Conservation (phyloP, 1,284 basidiomycete species). For the Moesziomyces antarcticus region DNA sequence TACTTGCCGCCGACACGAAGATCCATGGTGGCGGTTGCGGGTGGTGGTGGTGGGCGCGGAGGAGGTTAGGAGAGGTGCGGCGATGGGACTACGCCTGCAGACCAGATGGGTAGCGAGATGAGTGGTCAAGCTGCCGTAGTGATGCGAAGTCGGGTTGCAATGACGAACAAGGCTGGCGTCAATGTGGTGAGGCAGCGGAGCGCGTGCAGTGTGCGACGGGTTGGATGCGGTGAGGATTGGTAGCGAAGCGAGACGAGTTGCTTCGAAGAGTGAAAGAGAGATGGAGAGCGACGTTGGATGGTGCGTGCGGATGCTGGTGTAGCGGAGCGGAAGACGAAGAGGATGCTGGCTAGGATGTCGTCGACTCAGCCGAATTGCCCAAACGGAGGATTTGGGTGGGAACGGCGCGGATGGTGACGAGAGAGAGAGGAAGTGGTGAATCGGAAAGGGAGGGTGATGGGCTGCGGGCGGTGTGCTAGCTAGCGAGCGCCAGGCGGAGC, state of each 20-base stretch:
- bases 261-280: background rate
- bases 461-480: constrained; percentile 3
- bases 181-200: background rate
- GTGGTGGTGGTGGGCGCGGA: constrained; percentile 5
- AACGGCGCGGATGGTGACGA: background rate
- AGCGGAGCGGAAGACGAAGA: background rate
- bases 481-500: background rate
- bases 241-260: constrained; percentile 4
- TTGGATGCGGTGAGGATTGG: background rate
- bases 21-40: constrained; percentile 74
- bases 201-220: constrained; percentile 6
- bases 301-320: background rate
- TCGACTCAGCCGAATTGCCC: background rate
- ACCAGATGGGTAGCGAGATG: constrained; percentile 2
- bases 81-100: background rate
- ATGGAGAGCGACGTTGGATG: background rate
- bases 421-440: background rate
- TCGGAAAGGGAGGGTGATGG: constrained; percentile 5
- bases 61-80: constrained; percentile 5
- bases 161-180: constrained; percentile 25
- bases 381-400: background rate
- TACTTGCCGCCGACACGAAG: constrained; percentile 93
- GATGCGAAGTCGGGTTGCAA: constrained; percentile 6
- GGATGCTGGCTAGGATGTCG: background rate
- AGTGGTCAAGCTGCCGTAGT: constrained; percentile 1